phyloP scores from a whole-genome alignment of 2,329 filamentous ascomycete species.

The Aspergillus sp. region DNA sequence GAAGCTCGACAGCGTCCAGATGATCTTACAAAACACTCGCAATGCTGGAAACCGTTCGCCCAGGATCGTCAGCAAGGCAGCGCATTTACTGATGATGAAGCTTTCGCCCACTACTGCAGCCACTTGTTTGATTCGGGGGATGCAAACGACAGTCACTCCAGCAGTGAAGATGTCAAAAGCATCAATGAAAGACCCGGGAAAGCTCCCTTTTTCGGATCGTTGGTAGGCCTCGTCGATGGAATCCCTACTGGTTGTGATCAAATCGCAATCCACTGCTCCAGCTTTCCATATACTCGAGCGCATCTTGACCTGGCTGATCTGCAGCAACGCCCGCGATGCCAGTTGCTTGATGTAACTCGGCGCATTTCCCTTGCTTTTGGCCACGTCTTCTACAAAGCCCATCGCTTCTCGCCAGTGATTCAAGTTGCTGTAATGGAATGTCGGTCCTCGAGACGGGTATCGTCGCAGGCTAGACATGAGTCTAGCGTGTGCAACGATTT shows the following conservation, averaged over 20 bases:
- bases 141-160: conserved; percentile 8
- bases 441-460: not conserved
- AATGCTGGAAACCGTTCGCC: conserved; percentile 11
- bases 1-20: conserved; percentile 3
- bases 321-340: too few relatives aligned
- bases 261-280: not conserved
- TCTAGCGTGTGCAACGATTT: conserved; percentile 12
- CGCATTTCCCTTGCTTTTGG: too few relatives aligned
- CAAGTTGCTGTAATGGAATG: conserved; percentile 13
- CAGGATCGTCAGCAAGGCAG: conserved; percentile 10
- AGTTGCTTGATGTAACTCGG: too few relatives aligned
- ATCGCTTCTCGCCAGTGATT: conserved; percentile 12
- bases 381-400: not conserved
- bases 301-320: too few relatives aligned
- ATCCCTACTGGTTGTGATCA: conserved; percentile 5
- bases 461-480: conserved; percentile 11
- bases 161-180: conserved; percentile 15
- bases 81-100: conserved; percentile 9
- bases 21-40: conserved; percentile 9
- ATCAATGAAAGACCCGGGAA: conserved; percentile 9
- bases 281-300: too few relatives aligned
- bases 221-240: conserved; percentile 12
- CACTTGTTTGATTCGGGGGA: not conserved
- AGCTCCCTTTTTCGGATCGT: conserved; percentile 8
- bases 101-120: not conserved